Evolutionary conservation across 78 protist species (phyloP).

Genomic region (Creolimax fragrantissima): DNA sequence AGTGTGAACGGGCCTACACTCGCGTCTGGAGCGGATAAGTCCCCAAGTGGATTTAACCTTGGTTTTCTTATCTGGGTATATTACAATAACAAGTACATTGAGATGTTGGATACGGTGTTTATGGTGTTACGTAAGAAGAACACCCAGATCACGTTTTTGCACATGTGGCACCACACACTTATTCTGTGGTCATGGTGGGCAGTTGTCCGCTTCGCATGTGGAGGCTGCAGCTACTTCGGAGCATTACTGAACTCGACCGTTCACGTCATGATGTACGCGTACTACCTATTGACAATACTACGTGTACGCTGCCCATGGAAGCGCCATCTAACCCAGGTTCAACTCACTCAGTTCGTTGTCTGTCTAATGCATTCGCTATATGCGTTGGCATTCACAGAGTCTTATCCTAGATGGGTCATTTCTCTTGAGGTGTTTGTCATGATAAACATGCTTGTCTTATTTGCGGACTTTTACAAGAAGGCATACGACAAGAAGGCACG

Average conservation of each 20-base stretch:
- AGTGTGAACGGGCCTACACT: neutral
- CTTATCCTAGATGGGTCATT: neutral
- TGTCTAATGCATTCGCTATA: neutral
- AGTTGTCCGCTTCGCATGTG: neutral
- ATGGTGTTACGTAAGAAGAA: neutral
- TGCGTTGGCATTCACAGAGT: neutral
- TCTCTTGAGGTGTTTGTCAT: neutral
- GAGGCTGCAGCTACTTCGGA: neutral
- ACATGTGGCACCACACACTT: slow-evolving; percentile 22
- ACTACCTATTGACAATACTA: neutral
- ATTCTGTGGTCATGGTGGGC: slow-evolving; percentile 6
- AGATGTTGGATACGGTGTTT: slow-evolving; percentile 14
- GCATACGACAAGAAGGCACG: neutral
- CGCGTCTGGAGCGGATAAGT: neutral
- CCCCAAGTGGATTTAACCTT: neutral
- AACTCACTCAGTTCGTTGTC: slow-evolving; percentile 1
- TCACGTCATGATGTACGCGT: slow-evolving; percentile 32
- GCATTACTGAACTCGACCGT: slow-evolving; percentile 9
- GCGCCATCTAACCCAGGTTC: neutral
- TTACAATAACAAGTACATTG: slow-evolving; percentile 3
- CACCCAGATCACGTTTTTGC: slow-evolving; percentile 36
- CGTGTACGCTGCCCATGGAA: neutral
- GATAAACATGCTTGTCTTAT: neutral
- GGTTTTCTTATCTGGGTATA: slow-evolving; percentile 7
- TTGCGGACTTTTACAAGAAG: neutral